phyloP scores from a whole-genome alignment of 1,284 basidiomycete species.

The Puccinia horiana region DNA sequence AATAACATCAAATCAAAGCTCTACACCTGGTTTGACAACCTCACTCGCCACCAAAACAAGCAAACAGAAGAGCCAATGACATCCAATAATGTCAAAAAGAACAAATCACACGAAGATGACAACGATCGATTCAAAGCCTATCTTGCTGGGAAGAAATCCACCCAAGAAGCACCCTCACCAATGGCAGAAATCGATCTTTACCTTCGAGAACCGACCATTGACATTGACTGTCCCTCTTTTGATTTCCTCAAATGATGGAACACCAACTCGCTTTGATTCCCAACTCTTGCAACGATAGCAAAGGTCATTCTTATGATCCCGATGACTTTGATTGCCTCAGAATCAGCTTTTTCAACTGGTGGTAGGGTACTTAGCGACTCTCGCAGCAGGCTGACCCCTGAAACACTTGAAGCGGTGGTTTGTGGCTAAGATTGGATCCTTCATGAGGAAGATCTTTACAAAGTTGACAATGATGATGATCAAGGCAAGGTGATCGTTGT shows the following conservation, averaged over 20 bases:
- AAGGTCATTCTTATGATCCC: background rate
- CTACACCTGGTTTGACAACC: background rate
- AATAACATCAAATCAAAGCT: background rate
- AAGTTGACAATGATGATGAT: background rate
- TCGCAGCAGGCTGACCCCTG: background rate
- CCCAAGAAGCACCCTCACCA: background rate
- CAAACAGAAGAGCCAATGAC: too few species aligned
- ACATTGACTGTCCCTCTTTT: background rate
- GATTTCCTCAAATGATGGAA: constrained; percentile 3
- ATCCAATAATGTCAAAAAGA: too few species aligned
- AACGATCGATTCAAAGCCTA: background rate
- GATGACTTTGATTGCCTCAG: constrained; percentile 2
- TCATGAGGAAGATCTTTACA: background rate
- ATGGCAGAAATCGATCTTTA: constrained; percentile 1
- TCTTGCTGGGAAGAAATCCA: background rate
- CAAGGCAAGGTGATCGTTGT: background rate
- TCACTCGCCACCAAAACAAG: background rate
- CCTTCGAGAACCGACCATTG: background rate
- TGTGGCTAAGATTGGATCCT: constrained; percentile 5
- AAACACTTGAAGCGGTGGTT: background rate
- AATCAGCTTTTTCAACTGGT: constrained; percentile 4
- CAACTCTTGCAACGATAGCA: background rate
- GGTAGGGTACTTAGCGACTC: background rate
- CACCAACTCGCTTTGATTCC: too few species aligned
- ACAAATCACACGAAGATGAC: background rate